phyloP scores from a whole-genome alignment of 805 yeast genomes.

The Metschnikowia gelsemii region DNA sequence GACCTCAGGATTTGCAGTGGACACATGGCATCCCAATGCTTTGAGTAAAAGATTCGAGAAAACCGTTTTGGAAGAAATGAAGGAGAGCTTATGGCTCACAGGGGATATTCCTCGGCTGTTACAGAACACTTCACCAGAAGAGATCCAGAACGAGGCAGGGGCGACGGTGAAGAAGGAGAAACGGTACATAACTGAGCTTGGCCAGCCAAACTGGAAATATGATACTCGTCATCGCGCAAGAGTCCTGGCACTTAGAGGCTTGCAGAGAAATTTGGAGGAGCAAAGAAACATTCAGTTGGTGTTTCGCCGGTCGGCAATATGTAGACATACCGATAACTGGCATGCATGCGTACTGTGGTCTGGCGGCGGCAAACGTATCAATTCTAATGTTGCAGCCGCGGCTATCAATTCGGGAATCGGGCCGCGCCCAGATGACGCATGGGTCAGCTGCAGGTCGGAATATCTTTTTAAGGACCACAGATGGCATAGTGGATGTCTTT shows the following conservation, averaged over 20 bases:
- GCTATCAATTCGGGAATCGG: not conserved
- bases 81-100: slow-evolving; percentile 4
- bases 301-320: not conserved
- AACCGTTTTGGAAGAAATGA: slow-evolving; percentile 4
- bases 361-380: not conserved
- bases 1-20: slow-evolving; percentile 6
- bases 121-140: not conserved
- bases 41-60: slow-evolving; percentile 1
- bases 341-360: slow-evolving; percentile 9
- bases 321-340: not conserved
- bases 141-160: not conserved
- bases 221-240: not conserved
- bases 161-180: too few relatives aligned
- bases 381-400: not conserved
- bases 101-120: not conserved
- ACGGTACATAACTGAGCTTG: too few relatives aligned
- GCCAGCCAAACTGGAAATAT: slow-evolving; percentile 1
- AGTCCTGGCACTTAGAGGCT: slow-evolving; percentile 2
- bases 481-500: slow-evolving; percentile 1
- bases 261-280: not conserved
- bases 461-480: not conserved
- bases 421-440: not conserved
- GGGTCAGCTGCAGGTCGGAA: slow-evolving; percentile 2
- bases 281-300: not conserved
- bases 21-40: not conserved